These are phyloP conservation scores for Globisporangium uncinulatum DNA, from an alignment of 352 stramenopile genomes.

Conservation along the genomic window DNA sequence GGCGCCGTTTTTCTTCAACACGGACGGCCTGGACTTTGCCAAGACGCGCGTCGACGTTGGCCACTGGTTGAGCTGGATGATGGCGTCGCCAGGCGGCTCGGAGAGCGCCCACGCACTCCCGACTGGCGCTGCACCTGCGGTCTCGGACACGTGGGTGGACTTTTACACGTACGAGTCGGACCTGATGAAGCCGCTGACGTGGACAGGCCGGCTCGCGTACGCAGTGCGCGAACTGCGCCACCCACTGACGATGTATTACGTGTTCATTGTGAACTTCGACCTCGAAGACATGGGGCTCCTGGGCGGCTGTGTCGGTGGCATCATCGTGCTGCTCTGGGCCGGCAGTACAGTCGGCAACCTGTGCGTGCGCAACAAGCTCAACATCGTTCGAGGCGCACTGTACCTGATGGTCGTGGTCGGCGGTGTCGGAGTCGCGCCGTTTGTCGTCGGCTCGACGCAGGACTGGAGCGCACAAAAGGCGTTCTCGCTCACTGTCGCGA, in stretches of 20 bases:
- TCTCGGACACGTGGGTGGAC: constrained; percentile 63
- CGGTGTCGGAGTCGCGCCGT: constrained; percentile 41
- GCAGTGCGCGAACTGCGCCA: constrained; percentile 71
- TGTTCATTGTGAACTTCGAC: constrained; percentile 71
- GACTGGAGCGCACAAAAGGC: constrained; percentile 65
- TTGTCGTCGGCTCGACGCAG: constrained; percentile 55
- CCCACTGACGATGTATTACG: constrained; percentile 79
- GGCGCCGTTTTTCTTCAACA: constrained; percentile 86
- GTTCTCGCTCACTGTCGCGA: constrained; percentile 55
- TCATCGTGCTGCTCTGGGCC: constrained; percentile 62
- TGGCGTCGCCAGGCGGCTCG: constrained; percentile 44
- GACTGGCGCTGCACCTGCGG: constrained; percentile 16
- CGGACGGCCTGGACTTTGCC: constrained; percentile 78
- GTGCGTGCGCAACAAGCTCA: constrained; percentile 56
- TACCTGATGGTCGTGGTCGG: constrained; percentile 73
- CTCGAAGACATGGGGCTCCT: constrained; percentile 61
- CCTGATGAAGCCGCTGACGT: constrained; percentile 55
- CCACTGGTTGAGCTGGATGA: constrained; percentile 82
- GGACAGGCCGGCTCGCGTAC: constrained; percentile 62
- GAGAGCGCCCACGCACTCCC: constrained; percentile 41
- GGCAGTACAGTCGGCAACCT: constrained; percentile 45
- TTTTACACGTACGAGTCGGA: constrained; percentile 79
- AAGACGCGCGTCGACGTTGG: constrained; percentile 83
- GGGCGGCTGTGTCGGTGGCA: constrained; percentile 47
- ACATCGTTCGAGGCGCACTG: constrained; percentile 42